A percentile compares a stretch with the other conserved stretches of the same genome.
Conservation (phyloP, 805 yeast species). For the Kazachstania bromeliacearum region DNA sequence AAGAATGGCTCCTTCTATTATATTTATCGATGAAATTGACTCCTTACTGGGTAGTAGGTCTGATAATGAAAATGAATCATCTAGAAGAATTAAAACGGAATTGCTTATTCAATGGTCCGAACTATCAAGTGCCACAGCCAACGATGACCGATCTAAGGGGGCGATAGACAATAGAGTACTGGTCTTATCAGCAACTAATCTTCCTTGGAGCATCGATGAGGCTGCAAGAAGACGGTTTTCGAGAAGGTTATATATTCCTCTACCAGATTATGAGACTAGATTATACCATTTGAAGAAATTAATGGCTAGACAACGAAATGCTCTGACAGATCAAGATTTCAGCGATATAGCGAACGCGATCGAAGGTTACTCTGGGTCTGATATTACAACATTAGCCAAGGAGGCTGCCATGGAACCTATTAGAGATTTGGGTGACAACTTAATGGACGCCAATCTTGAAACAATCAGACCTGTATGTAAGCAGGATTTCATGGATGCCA, state of each 20-base stretch:
- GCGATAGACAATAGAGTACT: conserved; percentile 54
- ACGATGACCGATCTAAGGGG: conserved; percentile 19
- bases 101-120: conserved; percentile 94
- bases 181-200: conserved; percentile 87
- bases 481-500: conserved; percentile 67
- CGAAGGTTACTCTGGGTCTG: conserved; percentile 87
- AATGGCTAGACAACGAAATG: conserved; percentile 57
- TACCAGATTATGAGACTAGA: conserved; percentile 83
- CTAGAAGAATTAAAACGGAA: conserved; percentile 87
- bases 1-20: conserved; percentile 84
- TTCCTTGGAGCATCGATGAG: conserved; percentile 97
- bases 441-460: conserved; percentile 59
- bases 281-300: conserved; percentile 61
- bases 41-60: conserved; percentile 77
- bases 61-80: conserved; percentile 74
- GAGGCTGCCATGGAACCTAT: conserved; percentile 98
- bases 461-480: conserved; percentile 69
- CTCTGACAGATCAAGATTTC: conserved; percentile 55
- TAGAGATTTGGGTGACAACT: conserved; percentile 77
- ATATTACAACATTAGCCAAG: conserved; percentile 88
- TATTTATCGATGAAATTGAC: conserved; percentile 94
- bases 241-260: conserved; percentile 84
- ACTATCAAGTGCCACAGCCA: conserved; percentile 76
- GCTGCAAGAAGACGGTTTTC: conserved; percentile 95
- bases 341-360: conserved; percentile 55